These are phyloP conservation scores for Funneliformis geosporum DNA, from an alignment of 192 early-diverging fungal genomes.

Conservation along the genomic window DNA sequence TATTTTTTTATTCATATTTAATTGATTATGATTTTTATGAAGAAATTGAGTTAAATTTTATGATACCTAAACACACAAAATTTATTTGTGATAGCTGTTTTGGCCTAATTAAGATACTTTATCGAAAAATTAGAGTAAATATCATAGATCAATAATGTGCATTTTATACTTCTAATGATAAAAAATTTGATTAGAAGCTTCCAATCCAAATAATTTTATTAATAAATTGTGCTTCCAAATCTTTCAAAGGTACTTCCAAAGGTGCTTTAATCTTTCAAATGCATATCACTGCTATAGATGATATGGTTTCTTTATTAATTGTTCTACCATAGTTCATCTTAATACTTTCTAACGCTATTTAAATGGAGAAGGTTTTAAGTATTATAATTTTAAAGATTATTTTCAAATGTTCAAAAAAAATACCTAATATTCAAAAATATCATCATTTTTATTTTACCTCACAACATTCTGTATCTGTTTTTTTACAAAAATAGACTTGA, in stretches of 20 bases:
- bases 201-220: too few species aligned
- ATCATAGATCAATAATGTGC: too few species aligned
- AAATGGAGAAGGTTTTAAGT: neutral
- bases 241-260: too few species aligned
- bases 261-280: too few species aligned
- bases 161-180: too few species aligned
- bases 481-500: too few species aligned
- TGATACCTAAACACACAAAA: neutral
- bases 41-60: conserved; percentile 5
- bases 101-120: neutral
- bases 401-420: neutral
- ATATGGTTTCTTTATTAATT: neutral
- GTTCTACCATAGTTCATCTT: neutral
- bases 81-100: neutral
- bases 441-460: neutral
- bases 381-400: neutral
- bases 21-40: neutral
- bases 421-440: neutral
- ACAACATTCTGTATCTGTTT: too few species aligned
- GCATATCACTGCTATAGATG: too few species aligned
- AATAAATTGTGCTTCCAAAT: too few species aligned
- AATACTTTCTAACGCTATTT: neutral
- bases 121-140: neutral
- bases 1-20: too few species aligned
- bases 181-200: too few species aligned